Evolutionary conservation across 148 eudicot genomes (phyloP).

Genomic region (Camellia granthamiana): DNA sequence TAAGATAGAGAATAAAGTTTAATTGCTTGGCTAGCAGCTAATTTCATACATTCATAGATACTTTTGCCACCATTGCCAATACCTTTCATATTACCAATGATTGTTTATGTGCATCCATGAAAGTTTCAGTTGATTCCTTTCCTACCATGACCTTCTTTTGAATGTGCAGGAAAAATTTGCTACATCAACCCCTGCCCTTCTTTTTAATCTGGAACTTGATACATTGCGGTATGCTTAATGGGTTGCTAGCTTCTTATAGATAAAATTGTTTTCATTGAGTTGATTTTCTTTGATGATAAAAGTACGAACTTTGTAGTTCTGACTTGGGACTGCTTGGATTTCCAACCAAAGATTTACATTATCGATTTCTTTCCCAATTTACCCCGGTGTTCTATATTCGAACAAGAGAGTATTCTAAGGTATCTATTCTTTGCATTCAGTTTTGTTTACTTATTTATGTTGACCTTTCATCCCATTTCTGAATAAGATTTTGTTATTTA

Average conservation of each 20-base stretch:
- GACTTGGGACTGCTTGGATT: constrained; percentile 94
- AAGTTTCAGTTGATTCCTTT: background rate
- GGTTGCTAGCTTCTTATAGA: constrained; percentile 4
- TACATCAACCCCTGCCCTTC: constrained; percentile 73
- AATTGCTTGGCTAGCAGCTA: background rate
- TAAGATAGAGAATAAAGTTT: background rate
- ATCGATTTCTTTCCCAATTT: constrained; percentile 92
- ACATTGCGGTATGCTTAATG: constrained; percentile 69
- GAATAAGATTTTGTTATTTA: constrained; percentile 18
- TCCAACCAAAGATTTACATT: constrained; percentile 88
- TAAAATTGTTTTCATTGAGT: constrained; percentile 4
- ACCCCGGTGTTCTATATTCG: constrained; percentile 86
- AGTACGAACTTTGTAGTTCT: constrained; percentile 52
- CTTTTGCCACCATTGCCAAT: background rate
- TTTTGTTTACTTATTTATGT: background rate
- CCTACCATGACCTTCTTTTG: constrained; percentile 7
- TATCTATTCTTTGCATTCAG: constrained; percentile 22
- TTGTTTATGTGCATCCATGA: background rate
- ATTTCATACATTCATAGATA: background rate
- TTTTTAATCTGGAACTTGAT: constrained; percentile 95
- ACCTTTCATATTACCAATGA: background rate
- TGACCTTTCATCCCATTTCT: constrained; percentile 13
- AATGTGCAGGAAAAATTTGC: constrained; percentile 82
- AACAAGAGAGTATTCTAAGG: constrained; percentile 97
- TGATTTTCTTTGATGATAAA: constrained; percentile 11